Evolutionary conservation across 139 green algal species (phyloP).

Genomic region (Closterium sp.): DNA sequence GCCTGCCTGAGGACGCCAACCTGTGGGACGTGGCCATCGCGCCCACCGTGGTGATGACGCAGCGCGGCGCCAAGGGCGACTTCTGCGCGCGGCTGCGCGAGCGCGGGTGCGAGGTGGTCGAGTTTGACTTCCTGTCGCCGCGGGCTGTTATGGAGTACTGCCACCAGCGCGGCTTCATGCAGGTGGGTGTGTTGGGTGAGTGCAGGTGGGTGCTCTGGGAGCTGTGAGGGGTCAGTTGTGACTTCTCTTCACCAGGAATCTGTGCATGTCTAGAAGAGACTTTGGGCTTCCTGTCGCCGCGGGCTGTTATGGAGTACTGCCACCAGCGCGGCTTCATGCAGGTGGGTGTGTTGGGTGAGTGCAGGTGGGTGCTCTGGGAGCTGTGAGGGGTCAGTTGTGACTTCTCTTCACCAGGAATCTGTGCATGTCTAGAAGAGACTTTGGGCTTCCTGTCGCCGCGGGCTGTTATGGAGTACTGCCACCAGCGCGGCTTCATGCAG

Average conservation of each 20-base stretch:
- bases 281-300: constrained; percentile 94
- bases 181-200: constrained; percentile 22
- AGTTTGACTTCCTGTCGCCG: constrained; percentile 95
- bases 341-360: background rate
- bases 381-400: background rate
- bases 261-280: too few relatives aligned
- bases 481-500: constrained; percentile 85
- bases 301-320: constrained; percentile 73
- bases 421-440: too few relatives aligned
- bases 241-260: background rate
- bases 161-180: constrained; percentile 85
- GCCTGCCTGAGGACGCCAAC: constrained; percentile 84
- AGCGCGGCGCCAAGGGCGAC: constrained; percentile 69
- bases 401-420: background rate
- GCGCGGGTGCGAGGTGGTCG: constrained; percentile 91
- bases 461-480: constrained; percentile 74
- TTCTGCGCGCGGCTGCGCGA: constrained; percentile 30
- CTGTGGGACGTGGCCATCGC: constrained; percentile 84
- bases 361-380: background rate
- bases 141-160: constrained; percentile 72
- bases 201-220: background rate
- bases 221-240: background rate
- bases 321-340: constrained; percentile 85
- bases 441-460: constrained; percentile 92
- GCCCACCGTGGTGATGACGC: constrained; percentile 95